Percentiles rank a stretch among this genome's conserved stretches.
These are phyloP conservation scores for Cokeromyces recurvatus DNA, from an alignment of 371 early-diverging fungal species.

Conservation along the genomic window DNA sequence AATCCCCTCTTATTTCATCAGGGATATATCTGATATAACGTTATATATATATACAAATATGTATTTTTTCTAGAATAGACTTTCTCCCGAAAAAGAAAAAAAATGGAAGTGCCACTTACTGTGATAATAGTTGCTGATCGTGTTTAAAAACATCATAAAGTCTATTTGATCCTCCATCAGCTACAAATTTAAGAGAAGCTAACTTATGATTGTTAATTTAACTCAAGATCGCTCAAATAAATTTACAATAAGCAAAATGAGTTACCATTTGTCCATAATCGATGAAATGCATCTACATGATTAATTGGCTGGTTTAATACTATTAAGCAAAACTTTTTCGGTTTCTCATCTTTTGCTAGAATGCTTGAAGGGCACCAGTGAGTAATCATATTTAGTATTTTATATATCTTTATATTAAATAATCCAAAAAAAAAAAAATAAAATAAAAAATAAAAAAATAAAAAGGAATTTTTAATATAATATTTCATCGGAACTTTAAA, in stretches of 20 bases:
- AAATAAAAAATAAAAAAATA: too few species aligned
- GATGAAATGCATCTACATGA: slow-evolving; percentile 19
- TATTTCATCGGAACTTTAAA: too few species aligned
- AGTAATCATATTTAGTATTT: slow-evolving; percentile 14
- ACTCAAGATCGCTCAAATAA: neutral
- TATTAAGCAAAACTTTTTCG: slow-evolving; percentile 31
- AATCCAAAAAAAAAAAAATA: neutral
- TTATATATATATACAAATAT: too few species aligned
- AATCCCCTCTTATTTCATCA: slow-evolving; percentile 77
- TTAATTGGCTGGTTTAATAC: slow-evolving; percentile 35
- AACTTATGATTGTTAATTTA: neutral
- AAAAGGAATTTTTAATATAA: too few species aligned
- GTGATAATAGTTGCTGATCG: slow-evolving; percentile 34
- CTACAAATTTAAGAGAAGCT: slow-evolving; percentile 71
- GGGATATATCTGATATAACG: slow-evolving; percentile 64
- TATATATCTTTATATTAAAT: neutral
- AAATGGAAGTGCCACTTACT: neutral
- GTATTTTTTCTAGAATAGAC: too few species aligned
- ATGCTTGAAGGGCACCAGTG: slow-evolving; percentile 38
- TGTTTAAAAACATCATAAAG: slow-evolving; percentile 64
- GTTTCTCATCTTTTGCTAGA: slow-evolving; percentile 12
- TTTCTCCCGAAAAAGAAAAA: neutral
- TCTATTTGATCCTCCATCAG: slow-evolving; percentile 90
- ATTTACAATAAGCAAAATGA: neutral
- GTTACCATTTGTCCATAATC: slow-evolving; percentile 38